phyloP scores from a whole-genome alignment of 2,329 filamentous ascomycete species.

The Penicillium sp. region DNA sequence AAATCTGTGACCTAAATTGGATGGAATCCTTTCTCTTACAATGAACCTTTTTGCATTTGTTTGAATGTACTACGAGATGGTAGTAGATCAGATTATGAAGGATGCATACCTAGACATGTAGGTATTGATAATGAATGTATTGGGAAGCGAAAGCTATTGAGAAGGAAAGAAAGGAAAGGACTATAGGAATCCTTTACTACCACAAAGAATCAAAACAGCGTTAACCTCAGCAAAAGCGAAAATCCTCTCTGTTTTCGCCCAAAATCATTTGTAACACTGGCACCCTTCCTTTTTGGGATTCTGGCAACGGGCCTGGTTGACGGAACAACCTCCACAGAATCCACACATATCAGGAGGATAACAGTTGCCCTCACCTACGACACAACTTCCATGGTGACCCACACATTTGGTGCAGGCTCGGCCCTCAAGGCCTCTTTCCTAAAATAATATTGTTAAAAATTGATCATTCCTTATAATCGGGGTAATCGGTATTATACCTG shows the following conservation, averaged over 20 bases:
- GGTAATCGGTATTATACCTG: neutral
- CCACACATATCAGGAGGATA: constrained; percentile 1
- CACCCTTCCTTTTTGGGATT: constrained; percentile 1
- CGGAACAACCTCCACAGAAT: constrained; percentile 1
- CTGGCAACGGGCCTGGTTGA: constrained; percentile 1
- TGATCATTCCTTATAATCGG: too few relatives aligned
- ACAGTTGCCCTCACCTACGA: constrained; percentile 1
- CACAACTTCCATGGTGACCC: constrained; percentile 4
- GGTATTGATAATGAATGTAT: neutral
- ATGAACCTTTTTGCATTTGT: too few relatives aligned
- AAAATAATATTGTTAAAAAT: neutral
- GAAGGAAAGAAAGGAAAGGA: neutral
- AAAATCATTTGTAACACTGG: constrained; percentile 1
- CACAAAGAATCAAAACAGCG: too few relatives aligned
- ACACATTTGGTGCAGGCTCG: constrained; percentile 2
- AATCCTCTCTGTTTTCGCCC: too few relatives aligned
- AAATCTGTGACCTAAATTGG: too few relatives aligned
- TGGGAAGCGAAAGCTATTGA: neutral
- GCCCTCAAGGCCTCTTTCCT: neutral
- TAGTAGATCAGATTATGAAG: neutral
- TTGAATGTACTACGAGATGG: too few relatives aligned
- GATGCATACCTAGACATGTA: neutral
- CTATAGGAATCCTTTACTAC: neutral
- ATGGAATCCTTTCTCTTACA: neutral
- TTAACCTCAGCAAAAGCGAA: neutral